Evolutionary conservation across 2,329 filamentous ascomycete genomes (phyloP).

Genomic region (Monascus ruber): DNA sequence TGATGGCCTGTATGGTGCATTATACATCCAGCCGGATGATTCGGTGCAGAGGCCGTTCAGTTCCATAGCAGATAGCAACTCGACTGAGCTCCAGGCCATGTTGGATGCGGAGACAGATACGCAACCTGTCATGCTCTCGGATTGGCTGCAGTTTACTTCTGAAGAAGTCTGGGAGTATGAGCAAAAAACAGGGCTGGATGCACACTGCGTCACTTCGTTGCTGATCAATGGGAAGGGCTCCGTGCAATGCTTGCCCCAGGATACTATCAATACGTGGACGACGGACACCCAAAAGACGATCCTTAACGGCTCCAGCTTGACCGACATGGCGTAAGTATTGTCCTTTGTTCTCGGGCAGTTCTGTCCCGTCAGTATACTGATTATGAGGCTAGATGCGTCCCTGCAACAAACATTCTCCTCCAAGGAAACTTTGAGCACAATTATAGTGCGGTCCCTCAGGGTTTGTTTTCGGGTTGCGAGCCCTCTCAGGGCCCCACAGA

Average conservation of each 20-base stretch:
- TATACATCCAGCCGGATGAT: conserved; percentile 35
- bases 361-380: no score
- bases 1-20: conserved; percentile 47
- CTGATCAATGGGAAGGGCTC: conserved; percentile 50
- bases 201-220: conserved; percentile 48
- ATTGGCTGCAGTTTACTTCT: conserved; percentile 45
- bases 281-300: conserved; percentile 6
- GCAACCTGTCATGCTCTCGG: conserved; percentile 40
- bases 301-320: conserved; percentile 7
- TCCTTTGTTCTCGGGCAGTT: no score
- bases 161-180: conserved; percentile 24
- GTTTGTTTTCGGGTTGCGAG: conserved; percentile 30
- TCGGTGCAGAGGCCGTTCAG: conserved; percentile 36
- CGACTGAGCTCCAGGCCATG: conserved; percentile 32
- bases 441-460: conserved; percentile 14
- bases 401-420: conserved; percentile 5
- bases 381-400: conserved; percentile 6
- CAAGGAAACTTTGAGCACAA: conserved; percentile 10
- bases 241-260: conserved; percentile 38
- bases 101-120: conserved; percentile 36
- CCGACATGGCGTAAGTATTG: conserved; percentile 9
- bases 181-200: conserved; percentile 19
- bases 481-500: conserved; percentile 35
- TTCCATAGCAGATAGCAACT: conserved; percentile 31
- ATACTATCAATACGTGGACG: conserved; percentile 30